Percentiles rank a stretch among this genome's conserved stretches.
These are phyloP conservation scores for Aspergillus fumigatiaffinis DNA, from an alignment of 2,329 filamentous ascomycete genomes.

Conservation along the genomic window DNA sequence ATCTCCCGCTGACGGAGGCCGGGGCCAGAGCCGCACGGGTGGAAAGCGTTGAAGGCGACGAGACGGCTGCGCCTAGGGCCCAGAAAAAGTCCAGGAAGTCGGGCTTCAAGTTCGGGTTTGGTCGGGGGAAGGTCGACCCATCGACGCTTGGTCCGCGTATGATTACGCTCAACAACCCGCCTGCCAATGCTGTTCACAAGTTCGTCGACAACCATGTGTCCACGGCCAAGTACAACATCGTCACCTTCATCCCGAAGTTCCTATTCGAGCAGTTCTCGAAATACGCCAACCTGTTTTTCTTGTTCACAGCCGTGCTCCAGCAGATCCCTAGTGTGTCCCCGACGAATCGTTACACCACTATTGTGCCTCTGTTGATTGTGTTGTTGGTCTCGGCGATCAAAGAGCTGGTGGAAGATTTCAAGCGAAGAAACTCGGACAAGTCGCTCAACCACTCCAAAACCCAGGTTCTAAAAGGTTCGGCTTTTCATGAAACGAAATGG, in stretches of 20 bases:
- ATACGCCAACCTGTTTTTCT: slow-evolving; percentile 98
- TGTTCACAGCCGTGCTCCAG: slow-evolving; percentile 91
- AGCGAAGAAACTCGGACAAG: slow-evolving; percentile 80
- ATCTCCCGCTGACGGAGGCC: slow-evolving; percentile 84
- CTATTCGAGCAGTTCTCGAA: slow-evolving; percentile 98
- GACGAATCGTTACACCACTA: slow-evolving; percentile 93
- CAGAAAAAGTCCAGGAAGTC: slow-evolving; percentile 63
- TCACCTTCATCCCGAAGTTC: slow-evolving; percentile 94
- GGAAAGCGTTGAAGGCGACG: slow-evolving; percentile 43
- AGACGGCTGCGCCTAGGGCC: slow-evolving; percentile 41
- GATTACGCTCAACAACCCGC: slow-evolving; percentile 94
- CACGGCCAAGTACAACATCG: slow-evolving; percentile 92
- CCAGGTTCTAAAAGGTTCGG: slow-evolving; percentile 74
- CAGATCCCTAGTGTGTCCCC: slow-evolving; percentile 94
- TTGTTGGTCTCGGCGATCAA: slow-evolving; percentile 93
- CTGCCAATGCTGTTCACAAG: slow-evolving; percentile 82
- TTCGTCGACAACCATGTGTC: slow-evolving; percentile 97
- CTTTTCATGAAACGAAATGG: slow-evolving; percentile 86
- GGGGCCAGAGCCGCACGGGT: slow-evolving; percentile 49
- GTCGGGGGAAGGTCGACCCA: slow-evolving; percentile 77
- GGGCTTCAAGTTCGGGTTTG: slow-evolving; percentile 91
- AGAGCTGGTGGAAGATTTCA: slow-evolving; percentile 89
- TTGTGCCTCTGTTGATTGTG: slow-evolving; percentile 87
- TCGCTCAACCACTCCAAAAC: slow-evolving; percentile 85
- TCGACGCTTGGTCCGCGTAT: slow-evolving; percentile 86